phyloP scores from a whole-genome alignment of 2,329 filamentous ascomycete species.

The Neofusicoccum ribis region DNA sequence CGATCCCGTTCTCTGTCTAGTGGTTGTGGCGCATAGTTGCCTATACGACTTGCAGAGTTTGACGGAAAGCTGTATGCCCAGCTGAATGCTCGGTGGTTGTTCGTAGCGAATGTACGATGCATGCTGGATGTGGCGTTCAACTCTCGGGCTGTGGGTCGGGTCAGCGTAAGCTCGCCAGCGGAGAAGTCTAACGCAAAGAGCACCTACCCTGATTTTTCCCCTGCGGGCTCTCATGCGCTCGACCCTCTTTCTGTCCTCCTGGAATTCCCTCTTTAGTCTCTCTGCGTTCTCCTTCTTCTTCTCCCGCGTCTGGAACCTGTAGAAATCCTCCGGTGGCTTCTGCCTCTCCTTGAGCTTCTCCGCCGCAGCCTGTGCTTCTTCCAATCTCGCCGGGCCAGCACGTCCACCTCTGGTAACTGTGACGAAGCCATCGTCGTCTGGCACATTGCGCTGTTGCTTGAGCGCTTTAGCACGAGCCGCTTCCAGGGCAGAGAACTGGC shows the following conservation, averaged over 20 bases:
- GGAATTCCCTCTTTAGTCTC: constrained; percentile 69
- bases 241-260: constrained; percentile 73
- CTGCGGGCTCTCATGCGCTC: constrained; percentile 68
- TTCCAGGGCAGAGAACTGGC: constrained; percentile 68
- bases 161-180: constrained; percentile 1
- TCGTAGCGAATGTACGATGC: background rate
- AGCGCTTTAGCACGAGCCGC: constrained; percentile 64
- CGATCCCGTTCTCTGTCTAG: background rate
- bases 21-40: background rate
- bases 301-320: constrained; percentile 80
- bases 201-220: constrained; percentile 25
- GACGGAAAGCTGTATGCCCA: background rate
- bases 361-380: constrained; percentile 64
- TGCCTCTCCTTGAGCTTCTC: constrained; percentile 60
- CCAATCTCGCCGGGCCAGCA: constrained; percentile 70
- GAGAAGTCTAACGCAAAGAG: background rate
- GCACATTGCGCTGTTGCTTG: constrained; percentile 69
- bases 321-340: constrained; percentile 71
- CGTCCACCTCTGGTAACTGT: constrained; percentile 81
- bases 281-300: constrained; percentile 73
- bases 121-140: constrained; percentile 2
- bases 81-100: background rate
- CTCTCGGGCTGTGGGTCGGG: constrained; percentile 13
- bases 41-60: background rate
- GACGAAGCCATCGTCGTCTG: constrained; percentile 93